Base-by-base conservation (phyloP, 257 asterid genomes). In the Misopates orontium region DNA sequence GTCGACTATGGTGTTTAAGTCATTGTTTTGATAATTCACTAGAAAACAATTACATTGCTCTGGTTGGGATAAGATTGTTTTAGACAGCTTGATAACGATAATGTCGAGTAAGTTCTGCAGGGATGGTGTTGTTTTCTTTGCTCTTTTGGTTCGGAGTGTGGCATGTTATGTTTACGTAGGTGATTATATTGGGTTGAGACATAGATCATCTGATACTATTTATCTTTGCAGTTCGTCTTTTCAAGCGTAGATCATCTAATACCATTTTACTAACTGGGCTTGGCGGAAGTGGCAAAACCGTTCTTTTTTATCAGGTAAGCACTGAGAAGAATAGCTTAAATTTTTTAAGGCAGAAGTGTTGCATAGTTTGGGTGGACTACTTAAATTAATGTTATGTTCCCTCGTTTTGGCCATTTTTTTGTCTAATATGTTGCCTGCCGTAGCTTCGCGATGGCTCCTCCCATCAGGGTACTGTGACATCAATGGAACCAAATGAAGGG, bases 401-500 rank as follows among this genome's bases (percentile, higher is more conserved):
- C 36, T 28, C 36, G n/a, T n/a, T n/a, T n/a, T n/a, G n/a, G n/a
- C n/a, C n/a, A n/a, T n/a, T n/a, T n/a, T n/a, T n/a, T n/a, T n/a
- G n/a, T n/a, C n/a, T n/a, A n/a, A 28, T 49, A 48, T 62, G 49
- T 71, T 66, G 31, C 45, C n/a, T 39, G 4, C 67, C 32, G 71
- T 66, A 89, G 96, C 96, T 93, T 72, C 91, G 80, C 65, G 96
- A 93, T 80, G 97, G 96, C 24, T 84, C 96, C 56, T 73, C 88
- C 23, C 98, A 89, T 77, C 87, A 71, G 78, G 95, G 96, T 71
- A 84, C 94, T 54, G 96, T 93, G 73, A 93, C 95, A 28, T 93
- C 97, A 28, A 84, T 87, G 96, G 94, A 93, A 64, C 96, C 95
- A 52, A 90, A 89, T 64, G 88, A 81, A 72, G 96, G 75, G 64